Percentiles rank a stretch among this genome's conserved stretches.
Evolutionary conservation across 495 filamentous ascomycete species (phyloP).

Genomic region (Polyplosphaeria fusca): DNA sequence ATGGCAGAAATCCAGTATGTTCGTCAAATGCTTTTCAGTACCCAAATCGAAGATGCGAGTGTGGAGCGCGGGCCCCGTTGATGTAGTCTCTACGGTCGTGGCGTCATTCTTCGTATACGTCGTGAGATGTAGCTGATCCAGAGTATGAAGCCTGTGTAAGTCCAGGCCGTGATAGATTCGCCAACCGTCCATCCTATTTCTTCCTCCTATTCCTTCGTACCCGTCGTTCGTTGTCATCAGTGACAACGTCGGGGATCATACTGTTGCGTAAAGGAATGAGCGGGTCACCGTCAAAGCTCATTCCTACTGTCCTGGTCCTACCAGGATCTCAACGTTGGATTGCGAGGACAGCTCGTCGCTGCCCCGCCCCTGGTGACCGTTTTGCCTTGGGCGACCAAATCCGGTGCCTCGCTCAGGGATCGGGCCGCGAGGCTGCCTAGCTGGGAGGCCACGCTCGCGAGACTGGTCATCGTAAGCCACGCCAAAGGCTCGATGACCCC

Average conservation of each 20-base stretch:
- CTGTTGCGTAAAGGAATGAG: neutral
- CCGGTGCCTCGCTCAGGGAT: slow-evolving; percentile 71
- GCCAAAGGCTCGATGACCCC: slow-evolving; percentile 75
- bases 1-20: slow-evolving; percentile 27
- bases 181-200: slow-evolving; percentile 22
- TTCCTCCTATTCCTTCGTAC: slow-evolving; percentile 12
- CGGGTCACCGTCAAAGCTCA: slow-evolving; percentile 1
- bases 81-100: slow-evolving; percentile 37
- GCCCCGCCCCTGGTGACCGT: slow-evolving; percentile 75
- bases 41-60: slow-evolving; percentile 32
- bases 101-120: slow-evolving; percentile 41
- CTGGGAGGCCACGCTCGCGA: slow-evolving; percentile 62
- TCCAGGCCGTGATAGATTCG: too few relatives aligned
- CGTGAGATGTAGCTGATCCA: slow-evolving; percentile 31
- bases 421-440: slow-evolving; percentile 80
- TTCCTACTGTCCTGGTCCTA: slow-evolving; percentile 31
- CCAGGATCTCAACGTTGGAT: slow-evolving; percentile 51
- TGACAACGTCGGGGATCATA: too few relatives aligned
- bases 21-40: slow-evolving; percentile 36
- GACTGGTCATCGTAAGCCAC: slow-evolving; percentile 63
- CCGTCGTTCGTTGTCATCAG: neutral
- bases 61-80: slow-evolving; percentile 29
- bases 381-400: slow-evolving; percentile 67
- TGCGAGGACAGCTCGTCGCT: slow-evolving; percentile 71
- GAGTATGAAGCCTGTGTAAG: too few relatives aligned